Conservation (phyloP, 768 basidiomycete genomes). For the Boletus rubescentipes region DNA sequence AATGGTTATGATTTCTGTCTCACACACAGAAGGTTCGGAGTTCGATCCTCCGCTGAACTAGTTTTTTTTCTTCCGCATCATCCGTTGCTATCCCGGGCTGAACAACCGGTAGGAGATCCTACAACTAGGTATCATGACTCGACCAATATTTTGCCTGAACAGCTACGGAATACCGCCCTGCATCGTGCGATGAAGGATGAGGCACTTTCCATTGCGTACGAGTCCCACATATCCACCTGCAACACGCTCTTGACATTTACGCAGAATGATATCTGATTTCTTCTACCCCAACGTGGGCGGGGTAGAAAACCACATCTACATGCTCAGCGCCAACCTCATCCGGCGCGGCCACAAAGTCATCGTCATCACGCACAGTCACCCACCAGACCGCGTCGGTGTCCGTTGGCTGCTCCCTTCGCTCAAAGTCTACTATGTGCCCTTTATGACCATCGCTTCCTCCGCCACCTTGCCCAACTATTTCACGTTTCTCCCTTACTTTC, state of each 20-base stretch:
- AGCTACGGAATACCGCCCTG: background rate
- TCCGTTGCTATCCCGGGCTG: background rate
- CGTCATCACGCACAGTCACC: slow-evolving; percentile 90
- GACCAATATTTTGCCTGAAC: background rate
- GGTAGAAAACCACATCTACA: slow-evolving; percentile 95
- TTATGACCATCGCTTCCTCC: slow-evolving; percentile 83
- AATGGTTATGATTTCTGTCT: slow-evolving; percentile 40
- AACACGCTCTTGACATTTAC: background rate
- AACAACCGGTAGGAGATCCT: background rate
- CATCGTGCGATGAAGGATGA: slow-evolving; percentile 26
- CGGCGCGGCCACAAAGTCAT: slow-evolving; percentile 89
- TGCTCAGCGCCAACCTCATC: slow-evolving; percentile 82
- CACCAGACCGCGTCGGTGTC: slow-evolving; percentile 81
- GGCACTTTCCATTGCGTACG: slow-evolving; percentile 31
- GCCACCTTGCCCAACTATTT: slow-evolving; percentile 96
- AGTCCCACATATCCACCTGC: background rate
- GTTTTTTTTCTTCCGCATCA: slow-evolving; percentile 6
- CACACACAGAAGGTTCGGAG: slow-evolving; percentile 39
- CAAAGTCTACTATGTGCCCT: slow-evolving; percentile 94
- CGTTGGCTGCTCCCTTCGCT: slow-evolving; percentile 85
- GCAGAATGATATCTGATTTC: slow-evolving; percentile 95
- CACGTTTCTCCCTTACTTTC: slow-evolving; percentile 86
- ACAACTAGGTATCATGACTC: background rate
- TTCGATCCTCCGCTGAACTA: slow-evolving; percentile 39
- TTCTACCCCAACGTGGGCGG: slow-evolving; percentile 94